These are phyloP conservation scores for Hypoxylon sp. DNA, from an alignment of 2,329 filamentous ascomycete species.

Conservation along the genomic window DNA sequence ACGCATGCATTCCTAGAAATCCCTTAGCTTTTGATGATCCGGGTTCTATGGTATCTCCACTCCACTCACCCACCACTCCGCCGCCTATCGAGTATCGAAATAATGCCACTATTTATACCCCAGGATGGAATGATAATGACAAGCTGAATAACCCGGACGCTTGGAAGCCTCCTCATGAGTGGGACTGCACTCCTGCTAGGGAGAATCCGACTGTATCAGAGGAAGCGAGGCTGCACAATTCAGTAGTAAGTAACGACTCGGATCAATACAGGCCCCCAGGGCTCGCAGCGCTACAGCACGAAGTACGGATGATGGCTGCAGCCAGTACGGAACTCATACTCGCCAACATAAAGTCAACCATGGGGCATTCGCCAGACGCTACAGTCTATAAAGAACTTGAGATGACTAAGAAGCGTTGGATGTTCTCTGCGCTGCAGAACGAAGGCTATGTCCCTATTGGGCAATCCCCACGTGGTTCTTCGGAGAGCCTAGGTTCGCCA, in stretches of 20 bases:
- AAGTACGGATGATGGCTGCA: constrained; percentile 63
- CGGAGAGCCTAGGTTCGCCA: constrained; percentile 29
- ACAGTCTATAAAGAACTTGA: constrained; percentile 60
- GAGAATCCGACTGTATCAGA: constrained; percentile 31
- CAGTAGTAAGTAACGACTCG: constrained; percentile 32
- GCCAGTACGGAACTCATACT: constrained; percentile 62
- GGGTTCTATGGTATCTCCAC: constrained; percentile 33
- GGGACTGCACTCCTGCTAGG: constrained; percentile 49
- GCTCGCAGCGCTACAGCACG: constrained; percentile 56
- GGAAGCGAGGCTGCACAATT: constrained; percentile 36
- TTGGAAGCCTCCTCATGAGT: constrained; percentile 58
- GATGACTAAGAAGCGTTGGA: constrained; percentile 67
- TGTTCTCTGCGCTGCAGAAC: constrained; percentile 65
- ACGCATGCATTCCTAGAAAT: constrained; percentile 16
- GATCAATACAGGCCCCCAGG: constrained; percentile 44
- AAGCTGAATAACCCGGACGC: constrained; percentile 50
- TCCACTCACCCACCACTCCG: constrained; percentile 39
- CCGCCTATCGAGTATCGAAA: constrained; percentile 30
- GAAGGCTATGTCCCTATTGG: constrained; percentile 47
- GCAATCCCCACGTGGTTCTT: constrained; percentile 18
- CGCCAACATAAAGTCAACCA: constrained; percentile 62
- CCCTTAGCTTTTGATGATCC: constrained; percentile 38
- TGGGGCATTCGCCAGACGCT: constrained; percentile 55
- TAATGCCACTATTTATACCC: constrained; percentile 38
- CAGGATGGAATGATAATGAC: constrained; percentile 35